Percentiles rank a stretch among this genome's conserved stretches.
Evolutionary conservation across 257 asterid species (phyloP).

Genomic region (Ballota nigra): DNA sequence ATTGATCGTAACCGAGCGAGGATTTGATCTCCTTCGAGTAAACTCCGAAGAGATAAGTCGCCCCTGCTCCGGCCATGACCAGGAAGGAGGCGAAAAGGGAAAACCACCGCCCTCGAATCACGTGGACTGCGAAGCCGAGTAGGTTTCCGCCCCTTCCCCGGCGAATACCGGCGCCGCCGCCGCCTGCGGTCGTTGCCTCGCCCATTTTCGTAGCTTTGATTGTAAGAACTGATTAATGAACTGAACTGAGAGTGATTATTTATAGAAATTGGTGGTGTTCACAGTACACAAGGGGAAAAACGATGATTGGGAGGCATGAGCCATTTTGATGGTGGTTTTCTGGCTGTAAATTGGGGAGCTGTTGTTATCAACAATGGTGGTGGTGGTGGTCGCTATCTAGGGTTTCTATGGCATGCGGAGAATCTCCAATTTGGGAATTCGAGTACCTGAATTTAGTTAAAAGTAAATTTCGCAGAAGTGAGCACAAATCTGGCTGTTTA

Average conservation of each 20-base stretch:
- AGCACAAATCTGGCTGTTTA: too few species aligned
- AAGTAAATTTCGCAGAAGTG: too few species aligned
- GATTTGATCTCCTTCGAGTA: conserved; percentile 78
- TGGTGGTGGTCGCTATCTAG: not conserved
- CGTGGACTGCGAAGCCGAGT: conserved; percentile 38
- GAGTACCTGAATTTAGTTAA: too few species aligned
- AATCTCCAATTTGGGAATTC: too few species aligned
- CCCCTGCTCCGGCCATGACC: conserved; percentile 93
- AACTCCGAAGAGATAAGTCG: conserved; percentile 74
- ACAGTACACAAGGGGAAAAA: not conserved
- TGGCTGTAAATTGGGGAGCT: not conserved
- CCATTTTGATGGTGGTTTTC: not conserved
- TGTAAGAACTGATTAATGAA: not conserved
- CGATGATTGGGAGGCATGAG: not conserved
- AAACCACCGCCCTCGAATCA: conserved; percentile 75
- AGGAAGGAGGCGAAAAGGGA: conserved; percentile 81
- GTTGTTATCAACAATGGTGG: not conserved
- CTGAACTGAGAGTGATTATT: not conserved
- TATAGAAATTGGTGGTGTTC: not conserved
- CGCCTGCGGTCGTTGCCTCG: not conserved
- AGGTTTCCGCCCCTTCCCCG: not conserved
- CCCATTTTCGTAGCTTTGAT: conserved; percentile 16
- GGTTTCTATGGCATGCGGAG: not conserved
- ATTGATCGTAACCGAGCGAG: conserved; percentile 69
- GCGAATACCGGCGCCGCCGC: not conserved